Evolutionary conservation across 163 green algal species (phyloP).

Genomic region (Scenedesmus sp.): DNA sequence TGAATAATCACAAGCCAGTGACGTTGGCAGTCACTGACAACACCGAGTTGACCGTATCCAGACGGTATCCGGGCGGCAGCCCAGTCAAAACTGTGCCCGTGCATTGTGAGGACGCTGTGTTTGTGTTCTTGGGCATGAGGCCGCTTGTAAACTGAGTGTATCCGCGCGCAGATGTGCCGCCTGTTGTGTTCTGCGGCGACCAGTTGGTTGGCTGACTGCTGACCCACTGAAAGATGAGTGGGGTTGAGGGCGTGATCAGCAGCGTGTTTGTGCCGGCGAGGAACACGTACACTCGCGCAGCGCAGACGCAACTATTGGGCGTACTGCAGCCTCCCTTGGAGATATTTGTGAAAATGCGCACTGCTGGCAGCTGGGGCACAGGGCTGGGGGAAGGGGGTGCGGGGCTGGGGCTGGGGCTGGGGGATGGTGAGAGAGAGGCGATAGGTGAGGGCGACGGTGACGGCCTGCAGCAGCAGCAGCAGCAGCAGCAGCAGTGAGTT

Average conservation of each 20-base stretch:
- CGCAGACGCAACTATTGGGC: background rate
- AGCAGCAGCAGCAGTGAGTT: background rate
- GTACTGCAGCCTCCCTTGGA: background rate
- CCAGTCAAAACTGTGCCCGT: background rate
- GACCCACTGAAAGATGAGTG: background rate
- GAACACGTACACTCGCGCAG: background rate
- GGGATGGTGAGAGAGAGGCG: too few species aligned
- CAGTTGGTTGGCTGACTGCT: background rate
- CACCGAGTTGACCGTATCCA: background rate
- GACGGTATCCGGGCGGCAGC: background rate
- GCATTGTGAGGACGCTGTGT: background rate
- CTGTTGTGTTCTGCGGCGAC: background rate
- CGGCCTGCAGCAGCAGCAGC: background rate
- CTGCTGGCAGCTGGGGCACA: background rate
- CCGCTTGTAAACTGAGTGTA: background rate
- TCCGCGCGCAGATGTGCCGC: background rate
- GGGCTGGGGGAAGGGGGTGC: too few species aligned
- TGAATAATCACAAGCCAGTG: background rate
- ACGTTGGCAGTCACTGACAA: background rate
- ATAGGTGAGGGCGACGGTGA: background rate
- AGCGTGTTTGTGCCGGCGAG: background rate
- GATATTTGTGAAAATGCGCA: background rate
- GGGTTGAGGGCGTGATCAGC: background rate
- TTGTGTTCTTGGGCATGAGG: background rate
- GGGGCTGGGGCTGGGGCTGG: too few species aligned